Evolutionary conservation across 2,329 filamentous ascomycete species (phyloP).

Genomic region (Hypomyces rosellus): DNA sequence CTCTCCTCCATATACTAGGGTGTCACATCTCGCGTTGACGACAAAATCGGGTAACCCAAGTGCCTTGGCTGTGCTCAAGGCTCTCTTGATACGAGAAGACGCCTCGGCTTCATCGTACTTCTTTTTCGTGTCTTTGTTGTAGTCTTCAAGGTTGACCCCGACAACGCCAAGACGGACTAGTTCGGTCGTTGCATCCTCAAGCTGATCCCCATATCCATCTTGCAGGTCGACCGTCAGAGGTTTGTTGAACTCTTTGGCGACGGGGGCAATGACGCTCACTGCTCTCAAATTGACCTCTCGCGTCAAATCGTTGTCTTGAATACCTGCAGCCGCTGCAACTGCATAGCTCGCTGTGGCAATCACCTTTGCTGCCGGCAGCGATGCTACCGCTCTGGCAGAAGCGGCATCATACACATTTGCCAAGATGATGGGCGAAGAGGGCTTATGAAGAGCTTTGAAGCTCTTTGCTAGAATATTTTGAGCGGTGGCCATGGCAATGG

Average conservation of each 20-base stretch:
- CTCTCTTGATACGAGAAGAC: background rate
- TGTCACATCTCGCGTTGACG: constrained; percentile 3
- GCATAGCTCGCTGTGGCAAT: constrained; percentile 5
- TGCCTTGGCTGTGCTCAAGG: background rate
- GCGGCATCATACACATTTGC: constrained; percentile 2
- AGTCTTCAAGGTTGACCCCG: constrained; percentile 6
- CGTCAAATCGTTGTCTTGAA: constrained; percentile 1
- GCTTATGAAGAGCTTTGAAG: no score
- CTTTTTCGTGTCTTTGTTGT: background rate
- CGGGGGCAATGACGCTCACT: constrained; percentile 1
- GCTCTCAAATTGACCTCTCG: background rate
- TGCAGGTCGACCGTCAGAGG: constrained; percentile 4
- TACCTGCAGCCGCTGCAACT: constrained; percentile 4
- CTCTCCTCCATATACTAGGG: background rate
- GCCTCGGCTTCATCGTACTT: constrained; percentile 3
- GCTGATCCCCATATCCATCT: constrained; percentile 4
- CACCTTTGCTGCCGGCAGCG: constrained; percentile 1
- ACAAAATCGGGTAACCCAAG: constrained; percentile 6
- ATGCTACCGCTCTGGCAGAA: constrained; percentile 3
- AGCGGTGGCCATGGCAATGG: no score
- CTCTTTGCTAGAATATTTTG: no score
- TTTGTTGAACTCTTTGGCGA: constrained; percentile 2
- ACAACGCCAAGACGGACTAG: constrained; percentile 1
- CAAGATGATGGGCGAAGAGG: no score
- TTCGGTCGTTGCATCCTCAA: constrained; percentile 1